Base-by-base conservation (phyloP, 164 flowering plant genomes). In the Santalum album region DNA sequence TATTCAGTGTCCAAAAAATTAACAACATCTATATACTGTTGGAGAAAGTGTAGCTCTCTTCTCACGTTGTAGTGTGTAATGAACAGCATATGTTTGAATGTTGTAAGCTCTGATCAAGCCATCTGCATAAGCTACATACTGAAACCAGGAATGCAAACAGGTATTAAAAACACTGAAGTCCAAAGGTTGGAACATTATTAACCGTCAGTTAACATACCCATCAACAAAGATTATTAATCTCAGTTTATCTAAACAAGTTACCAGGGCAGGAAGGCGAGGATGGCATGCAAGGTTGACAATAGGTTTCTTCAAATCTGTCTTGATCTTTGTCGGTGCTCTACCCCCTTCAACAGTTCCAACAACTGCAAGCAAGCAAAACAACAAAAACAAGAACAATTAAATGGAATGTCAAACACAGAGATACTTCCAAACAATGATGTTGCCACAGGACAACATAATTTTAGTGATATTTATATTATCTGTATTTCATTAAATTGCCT, bases 341-440 rank as follows among this genome's bases (percentile, higher is more conserved):
- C 97, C 99, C 19, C 99, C 97, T 73, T 89, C 99, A 66, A 86
- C 72, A 34, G 99, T 94, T 61, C 99, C 99, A 72, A 94, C 99
- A 70, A 90, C 99, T 94, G 55, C 72, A 77, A 9, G 49, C 63
- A 77, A 24, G 15, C 38, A 32, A 72, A 59, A 27, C 48, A 52
- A 51, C 12, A 49, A 45, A 64, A 54, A 1, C 59, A 57, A 68
- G 59, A 66, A 42, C 25, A 62, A 42, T 42, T 48, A n/a, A 25
- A 48, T 12, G 16, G 59, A 32, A 14, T 32, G 29, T 49, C 21
- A 23, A 39, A 12, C 49, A 51, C 25, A 35, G 35, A 9, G 16
- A 58, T 10, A 15, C 3, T 10, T 25, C 43, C 2, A 58, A 23
- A 36, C 19, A 38, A 35, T 25, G 16, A 17, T 15, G 32, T 23